phyloP scores from a whole-genome alignment of 192 early-diverging fungal species.

The Coemansia sp. region DNA sequence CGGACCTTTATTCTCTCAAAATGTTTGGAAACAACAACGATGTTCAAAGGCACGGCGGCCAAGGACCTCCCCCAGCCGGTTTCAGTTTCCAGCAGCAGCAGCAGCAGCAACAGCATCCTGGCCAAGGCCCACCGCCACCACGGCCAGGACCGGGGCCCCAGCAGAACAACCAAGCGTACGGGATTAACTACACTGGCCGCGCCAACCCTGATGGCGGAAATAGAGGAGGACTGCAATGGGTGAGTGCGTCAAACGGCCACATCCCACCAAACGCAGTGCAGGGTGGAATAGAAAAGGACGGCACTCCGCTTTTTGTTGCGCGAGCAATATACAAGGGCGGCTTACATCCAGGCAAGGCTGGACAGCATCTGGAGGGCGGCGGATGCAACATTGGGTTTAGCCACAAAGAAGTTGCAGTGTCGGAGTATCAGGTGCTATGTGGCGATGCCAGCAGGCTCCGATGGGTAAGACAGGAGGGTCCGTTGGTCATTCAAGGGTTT shows the following conservation, averaged over 20 bases:
- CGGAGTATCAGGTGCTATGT: conserved; percentile 62
- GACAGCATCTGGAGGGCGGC: conserved; percentile 49
- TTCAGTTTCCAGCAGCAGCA: conserved; percentile 1
- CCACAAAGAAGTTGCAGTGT: conserved; percentile 56
- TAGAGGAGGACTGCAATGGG: conserved; percentile 36
- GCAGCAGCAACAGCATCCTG: neutral
- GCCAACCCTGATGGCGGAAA: neutral
- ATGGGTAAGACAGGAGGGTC: conserved; percentile 56
- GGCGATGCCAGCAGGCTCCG: conserved; percentile 59
- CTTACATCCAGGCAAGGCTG: conserved; percentile 56
- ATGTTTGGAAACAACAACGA: conserved; percentile 20
- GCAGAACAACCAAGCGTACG: conserved; percentile 3
- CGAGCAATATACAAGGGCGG: conserved; percentile 57
- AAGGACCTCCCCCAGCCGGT: conserved; percentile 7
- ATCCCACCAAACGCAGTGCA: conserved; percentile 59
- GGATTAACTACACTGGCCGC: conserved; percentile 4
- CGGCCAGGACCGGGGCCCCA: neutral
- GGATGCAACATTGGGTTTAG: conserved; percentile 58
- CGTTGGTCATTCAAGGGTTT: conserved; percentile 43
- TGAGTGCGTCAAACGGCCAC: conserved; percentile 37
- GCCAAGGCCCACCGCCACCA: neutral
- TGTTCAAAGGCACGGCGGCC: conserved; percentile 3
- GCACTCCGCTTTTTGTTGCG: conserved; percentile 60
- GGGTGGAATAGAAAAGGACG: conserved; percentile 61
- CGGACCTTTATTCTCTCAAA: neutral